Percentiles rank a stretch among this genome's conserved stretches.
Conservation (phyloP, 2,329 filamentous ascomycete genomes). For the Calonectria leucothoes region DNA sequence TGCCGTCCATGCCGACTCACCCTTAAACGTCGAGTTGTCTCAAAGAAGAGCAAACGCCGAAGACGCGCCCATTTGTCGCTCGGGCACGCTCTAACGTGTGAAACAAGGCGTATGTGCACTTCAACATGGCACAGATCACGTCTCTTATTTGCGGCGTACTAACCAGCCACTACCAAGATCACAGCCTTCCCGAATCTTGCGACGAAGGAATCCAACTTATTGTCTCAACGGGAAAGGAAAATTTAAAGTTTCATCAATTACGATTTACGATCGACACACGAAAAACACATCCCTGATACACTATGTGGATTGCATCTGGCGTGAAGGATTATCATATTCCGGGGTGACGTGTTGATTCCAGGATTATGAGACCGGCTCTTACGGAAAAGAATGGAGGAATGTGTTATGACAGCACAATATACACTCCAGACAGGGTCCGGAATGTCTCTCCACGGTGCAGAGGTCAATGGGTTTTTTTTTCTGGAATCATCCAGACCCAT, state of each 20-base stretch:
- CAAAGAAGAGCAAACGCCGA: neutral
- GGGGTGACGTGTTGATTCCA: neutral
- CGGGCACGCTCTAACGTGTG: neutral
- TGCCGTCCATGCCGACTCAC: neutral
- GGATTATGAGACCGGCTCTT: conserved; percentile 11
- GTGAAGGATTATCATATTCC: conserved; percentile 6
- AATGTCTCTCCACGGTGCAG: conserved; percentile 6
- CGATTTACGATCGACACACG: conserved; percentile 17
- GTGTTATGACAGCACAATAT: neutral
- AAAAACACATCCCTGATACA: neutral
- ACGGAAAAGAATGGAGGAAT: conserved; percentile 3
- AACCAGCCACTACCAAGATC: neutral
- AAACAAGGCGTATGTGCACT: neutral
- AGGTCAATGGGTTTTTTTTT: conserved; percentile 6
- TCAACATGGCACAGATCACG: neutral
- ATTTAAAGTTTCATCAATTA: conserved; percentile 10
- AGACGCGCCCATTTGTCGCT: neutral
- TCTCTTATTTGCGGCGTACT: neutral
- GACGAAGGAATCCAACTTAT: neutral
- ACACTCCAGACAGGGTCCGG: neutral
- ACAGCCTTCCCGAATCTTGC: neutral
- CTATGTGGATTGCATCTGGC: neutral
- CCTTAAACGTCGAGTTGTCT: conserved; percentile 11
- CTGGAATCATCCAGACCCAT: neutral
- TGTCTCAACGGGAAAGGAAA: neutral